Evolutionary conservation across 352 stramenopile species (phyloP).

Genomic region (Phytophthora parvispora): DNA sequence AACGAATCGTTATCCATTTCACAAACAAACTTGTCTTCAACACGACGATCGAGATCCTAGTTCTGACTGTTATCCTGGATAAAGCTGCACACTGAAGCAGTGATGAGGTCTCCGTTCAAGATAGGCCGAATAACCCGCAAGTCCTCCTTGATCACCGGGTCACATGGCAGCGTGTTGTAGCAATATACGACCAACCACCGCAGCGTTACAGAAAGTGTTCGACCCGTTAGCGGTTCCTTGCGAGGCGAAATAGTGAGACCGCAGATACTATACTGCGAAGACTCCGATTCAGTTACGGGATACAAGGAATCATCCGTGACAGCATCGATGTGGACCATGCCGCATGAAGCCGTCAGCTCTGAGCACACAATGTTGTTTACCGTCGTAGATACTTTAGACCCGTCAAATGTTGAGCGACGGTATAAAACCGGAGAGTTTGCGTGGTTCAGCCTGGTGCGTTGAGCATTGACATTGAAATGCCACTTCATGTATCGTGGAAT

Average conservation of each 20-base stretch:
- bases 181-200: conserved; percentile 20
- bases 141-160: conserved; percentile 15
- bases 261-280: conserved; percentile 11
- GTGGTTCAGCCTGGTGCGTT: conserved; percentile 14
- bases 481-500: conserved; percentile 23
- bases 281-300: not conserved
- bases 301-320: conserved; percentile 25
- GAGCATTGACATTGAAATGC: conserved; percentile 18
- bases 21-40: no score
- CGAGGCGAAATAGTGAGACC: conserved; percentile 20
- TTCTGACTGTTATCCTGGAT: no score
- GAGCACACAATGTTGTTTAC: conserved; percentile 30
- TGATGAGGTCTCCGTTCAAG: conserved; percentile 36
- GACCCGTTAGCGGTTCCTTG: conserved; percentile 3
- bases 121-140: conserved; percentile 17
- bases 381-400: not conserved
- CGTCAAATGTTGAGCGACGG: conserved; percentile 7
- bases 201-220: conserved; percentile 15
- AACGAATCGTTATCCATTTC: no score
- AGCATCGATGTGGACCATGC: conserved; percentile 29
- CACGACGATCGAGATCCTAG: no score
- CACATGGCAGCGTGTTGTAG: conserved; percentile 22
- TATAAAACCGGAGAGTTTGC: conserved; percentile 13
- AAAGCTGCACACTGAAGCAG: conserved; percentile 18
- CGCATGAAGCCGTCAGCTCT: conserved; percentile 6